Evolutionary conservation across 345 rosid species (phyloP).

Genomic region (Xanthoceras sorbifolium): DNA sequence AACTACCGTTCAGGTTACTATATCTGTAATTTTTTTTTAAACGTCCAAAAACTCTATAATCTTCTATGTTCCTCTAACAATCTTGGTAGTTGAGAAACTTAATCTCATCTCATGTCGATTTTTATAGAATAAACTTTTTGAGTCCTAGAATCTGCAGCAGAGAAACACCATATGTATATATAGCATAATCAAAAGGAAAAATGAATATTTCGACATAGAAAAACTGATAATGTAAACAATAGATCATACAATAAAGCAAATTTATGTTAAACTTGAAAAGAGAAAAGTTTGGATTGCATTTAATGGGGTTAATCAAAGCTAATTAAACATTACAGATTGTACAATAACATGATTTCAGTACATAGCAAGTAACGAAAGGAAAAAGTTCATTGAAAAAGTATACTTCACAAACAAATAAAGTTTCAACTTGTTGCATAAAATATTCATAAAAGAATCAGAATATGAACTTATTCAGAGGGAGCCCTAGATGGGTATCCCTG

Average conservation of each 20-base stretch:
- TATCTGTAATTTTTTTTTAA: no score
- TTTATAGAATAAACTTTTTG: not conserved
- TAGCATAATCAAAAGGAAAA: not conserved
- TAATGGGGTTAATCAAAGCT: not conserved
- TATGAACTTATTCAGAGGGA: slow-evolving; percentile 47
- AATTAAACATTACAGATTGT: not conserved
- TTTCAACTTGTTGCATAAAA: slow-evolving; percentile 23
- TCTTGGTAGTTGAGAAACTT: not conserved
- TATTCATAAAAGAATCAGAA: slow-evolving; percentile 35
- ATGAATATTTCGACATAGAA: no score
- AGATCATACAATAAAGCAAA: not conserved
- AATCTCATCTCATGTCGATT: not conserved
- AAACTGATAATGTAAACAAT: not conserved
- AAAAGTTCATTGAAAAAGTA: slow-evolving; percentile 9
- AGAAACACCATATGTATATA: not conserved
- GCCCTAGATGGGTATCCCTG: slow-evolving; percentile 47
- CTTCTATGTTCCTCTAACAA: not conserved
- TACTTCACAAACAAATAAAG: slow-evolving; percentile 25
- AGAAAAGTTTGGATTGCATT: not conserved
- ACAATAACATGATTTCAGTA: not conserved
- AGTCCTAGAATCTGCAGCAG: not conserved
- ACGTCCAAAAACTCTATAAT: not conserved
- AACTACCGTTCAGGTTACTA: no score
- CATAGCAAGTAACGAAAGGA: not conserved
- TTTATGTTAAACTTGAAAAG: not conserved